Conservation (phyloP, 2,329 filamentous ascomycete species). For the Colletotrichum lupini region DNA sequence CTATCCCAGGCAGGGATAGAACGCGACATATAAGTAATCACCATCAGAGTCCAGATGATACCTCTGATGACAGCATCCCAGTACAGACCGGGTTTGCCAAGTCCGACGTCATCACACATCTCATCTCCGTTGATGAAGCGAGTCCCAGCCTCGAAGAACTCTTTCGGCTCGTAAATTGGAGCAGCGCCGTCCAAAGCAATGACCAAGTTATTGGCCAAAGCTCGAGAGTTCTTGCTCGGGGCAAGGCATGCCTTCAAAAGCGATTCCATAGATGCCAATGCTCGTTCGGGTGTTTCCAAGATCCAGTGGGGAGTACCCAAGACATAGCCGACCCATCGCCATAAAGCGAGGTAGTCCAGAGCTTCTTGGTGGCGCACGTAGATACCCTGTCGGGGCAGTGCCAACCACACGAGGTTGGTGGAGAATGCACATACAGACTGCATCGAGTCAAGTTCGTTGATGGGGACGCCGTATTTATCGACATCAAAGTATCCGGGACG, state of each 20-base stretch:
- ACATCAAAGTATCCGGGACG: conserved; percentile 71
- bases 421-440: background rate
- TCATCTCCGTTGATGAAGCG: background rate
- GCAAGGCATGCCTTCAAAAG: background rate
- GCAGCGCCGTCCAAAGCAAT: background rate
- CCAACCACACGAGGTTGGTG: too few species aligned
- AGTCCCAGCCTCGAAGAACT: background rate
- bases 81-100: background rate
- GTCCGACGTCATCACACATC: background rate
- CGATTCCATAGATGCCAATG: background rate
- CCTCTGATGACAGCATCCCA: background rate
- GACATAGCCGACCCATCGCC: too few species aligned
- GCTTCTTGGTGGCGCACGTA: too few species aligned
- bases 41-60: background rate
- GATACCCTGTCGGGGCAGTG: too few species aligned
- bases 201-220: background rate
- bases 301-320: too few species aligned
- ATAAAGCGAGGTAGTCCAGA: too few species aligned
- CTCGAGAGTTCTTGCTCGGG: background rate
- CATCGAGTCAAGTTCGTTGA: conserved; percentile 39
- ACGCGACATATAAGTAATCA: background rate
- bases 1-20: background rate
- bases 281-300: too few species aligned
- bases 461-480: conserved; percentile 67
- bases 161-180: background rate